Base-by-base conservation (phyloP, 2,329 filamentous ascomycete species). In the Hypoxylon sp. region DNA sequence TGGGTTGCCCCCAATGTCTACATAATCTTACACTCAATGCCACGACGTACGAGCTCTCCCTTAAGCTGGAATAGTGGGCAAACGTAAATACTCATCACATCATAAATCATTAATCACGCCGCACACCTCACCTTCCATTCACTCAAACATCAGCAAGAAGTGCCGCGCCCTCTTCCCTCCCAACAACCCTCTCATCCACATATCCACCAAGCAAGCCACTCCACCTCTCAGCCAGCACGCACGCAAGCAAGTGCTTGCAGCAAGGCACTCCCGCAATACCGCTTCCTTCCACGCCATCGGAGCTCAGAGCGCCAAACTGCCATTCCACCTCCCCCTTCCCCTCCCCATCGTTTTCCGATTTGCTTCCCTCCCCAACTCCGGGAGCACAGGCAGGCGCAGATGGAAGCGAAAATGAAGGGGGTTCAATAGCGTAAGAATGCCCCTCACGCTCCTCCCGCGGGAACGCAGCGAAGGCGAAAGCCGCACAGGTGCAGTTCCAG, bases 221-320 rank as follows among this genome's bases (percentile, higher is more conserved):
- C 83, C 92, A 95, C 51, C 85, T 83, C 77, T 93, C 90, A 5
- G 86, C 90, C 61, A 98, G 79, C 44, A 95, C 81, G 78, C 93
- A 97, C 1, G 95, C 95, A 14, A 98, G 86, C 4, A 98, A 80
- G 80, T 99, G 95, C 81, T 98, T 98, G 79, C 95, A 99, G 61
- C 81, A 92, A 74, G 89, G 87, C 64, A 86, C 81, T 40, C 80
- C 76, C 3, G 71, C 76, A 0, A 69, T 74, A 2, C 75, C 76
- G 2, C 73, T 74, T 6, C 71, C 76, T 2, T 69, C 73, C 5
- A 66, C 46, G 1, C 79, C 77, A 62, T 83, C 82, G 2, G 80
- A 37, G 61, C 78, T 78, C 31, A 79, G 67, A 0, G 77, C 77
- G 44, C 78, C 78, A 61, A 79, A 80, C 44, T 77, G 72, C 76